phyloP scores from a whole-genome alignment of 2,329 filamentous ascomycete genomes.

The Talaromyces sp. region DNA sequence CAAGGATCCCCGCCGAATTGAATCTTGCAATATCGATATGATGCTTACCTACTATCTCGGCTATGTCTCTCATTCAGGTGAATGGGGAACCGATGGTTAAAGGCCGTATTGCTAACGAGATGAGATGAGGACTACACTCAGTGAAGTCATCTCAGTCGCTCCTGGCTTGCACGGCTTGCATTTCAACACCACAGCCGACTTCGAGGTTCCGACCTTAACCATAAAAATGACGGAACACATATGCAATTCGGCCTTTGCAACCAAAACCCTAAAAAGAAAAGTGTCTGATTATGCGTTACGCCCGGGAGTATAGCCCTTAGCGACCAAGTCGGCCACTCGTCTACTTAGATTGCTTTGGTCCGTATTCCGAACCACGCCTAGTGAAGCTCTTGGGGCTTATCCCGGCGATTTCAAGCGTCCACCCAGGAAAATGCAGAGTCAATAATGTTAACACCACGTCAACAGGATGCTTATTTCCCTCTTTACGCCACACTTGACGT shows the following conservation, averaged over 20 bases:
- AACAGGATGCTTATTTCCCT: too few relatives aligned
- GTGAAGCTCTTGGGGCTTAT: not conserved
- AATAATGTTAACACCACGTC: not conserved
- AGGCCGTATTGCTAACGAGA: not conserved
- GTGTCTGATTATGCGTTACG: not conserved
- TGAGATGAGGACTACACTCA: not conserved
- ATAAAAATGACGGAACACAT: not conserved
- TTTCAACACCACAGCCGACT: too few relatives aligned
- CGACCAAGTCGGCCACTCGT: not conserved
- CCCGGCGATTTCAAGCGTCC: not conserved
- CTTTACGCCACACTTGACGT: not conserved
- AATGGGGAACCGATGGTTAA: too few relatives aligned
- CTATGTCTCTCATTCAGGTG: not conserved
- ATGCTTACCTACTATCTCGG: not conserved
- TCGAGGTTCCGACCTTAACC: not conserved
- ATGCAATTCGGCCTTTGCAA: not conserved
- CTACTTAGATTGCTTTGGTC: not conserved
- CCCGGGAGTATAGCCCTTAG: not conserved
- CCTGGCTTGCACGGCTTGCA: too few relatives aligned
- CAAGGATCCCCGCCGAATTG: not conserved
- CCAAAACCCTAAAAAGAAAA: not conserved
- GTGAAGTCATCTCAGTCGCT: not conserved
- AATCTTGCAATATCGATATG: not conserved
- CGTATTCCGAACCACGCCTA: not conserved
- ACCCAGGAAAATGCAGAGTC: not conserved